A percentile compares a stretch with the other conserved stretches of the same genome.
These are phyloP conservation scores for Hypholoma sublateritium DNA, from an alignment of 768 basidiomycete genomes.

Conservation along the genomic window DNA sequence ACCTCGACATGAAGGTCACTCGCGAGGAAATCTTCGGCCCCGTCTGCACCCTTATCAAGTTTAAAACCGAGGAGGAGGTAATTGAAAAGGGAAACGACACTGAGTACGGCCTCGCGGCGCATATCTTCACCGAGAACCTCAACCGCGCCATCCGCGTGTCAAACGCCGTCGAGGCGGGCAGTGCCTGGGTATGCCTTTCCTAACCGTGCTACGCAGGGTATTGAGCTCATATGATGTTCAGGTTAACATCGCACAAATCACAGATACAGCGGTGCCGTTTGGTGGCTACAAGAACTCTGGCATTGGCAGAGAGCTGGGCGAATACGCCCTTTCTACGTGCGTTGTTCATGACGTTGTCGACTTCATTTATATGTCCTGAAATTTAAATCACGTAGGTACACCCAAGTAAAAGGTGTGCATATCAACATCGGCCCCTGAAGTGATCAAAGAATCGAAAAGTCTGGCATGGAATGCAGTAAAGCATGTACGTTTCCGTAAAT, in stretches of 20 bases:
- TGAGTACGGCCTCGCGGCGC: slow-evolving; percentile 81
- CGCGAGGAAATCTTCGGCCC: slow-evolving; percentile 81
- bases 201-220: neutral
- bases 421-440: slow-evolving; percentile 45
- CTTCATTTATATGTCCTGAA: neutral
- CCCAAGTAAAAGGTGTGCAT: slow-evolving; percentile 69
- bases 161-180: slow-evolving; percentile 78
- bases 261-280: slow-evolving; percentile 66
- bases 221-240: slow-evolving; percentile 11
- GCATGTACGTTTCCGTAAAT: neutral
- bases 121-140: slow-evolving; percentile 83
- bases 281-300: slow-evolving; percentile 87
- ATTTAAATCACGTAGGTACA: slow-evolving; percentile 44
- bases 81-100: slow-evolving; percentile 83
- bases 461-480: neutral
- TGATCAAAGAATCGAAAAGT: neutral
- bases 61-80: slow-evolving; percentile 68
- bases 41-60: slow-evolving; percentile 74
- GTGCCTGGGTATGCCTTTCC: slow-evolving; percentile 55
- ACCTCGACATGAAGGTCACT: slow-evolving; percentile 73
- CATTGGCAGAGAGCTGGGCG: slow-evolving; percentile 80
- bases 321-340: slow-evolving; percentile 68
- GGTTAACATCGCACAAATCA: slow-evolving; percentile 49
- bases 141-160: slow-evolving; percentile 71
- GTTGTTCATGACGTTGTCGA: slow-evolving; percentile 14